Percentiles rank a stretch among this genome's conserved stretches.
These are phyloP conservation scores for Candida dubliniensis DNA, from an alignment of 1,139 yeast species.

Conservation along the genomic window DNA sequence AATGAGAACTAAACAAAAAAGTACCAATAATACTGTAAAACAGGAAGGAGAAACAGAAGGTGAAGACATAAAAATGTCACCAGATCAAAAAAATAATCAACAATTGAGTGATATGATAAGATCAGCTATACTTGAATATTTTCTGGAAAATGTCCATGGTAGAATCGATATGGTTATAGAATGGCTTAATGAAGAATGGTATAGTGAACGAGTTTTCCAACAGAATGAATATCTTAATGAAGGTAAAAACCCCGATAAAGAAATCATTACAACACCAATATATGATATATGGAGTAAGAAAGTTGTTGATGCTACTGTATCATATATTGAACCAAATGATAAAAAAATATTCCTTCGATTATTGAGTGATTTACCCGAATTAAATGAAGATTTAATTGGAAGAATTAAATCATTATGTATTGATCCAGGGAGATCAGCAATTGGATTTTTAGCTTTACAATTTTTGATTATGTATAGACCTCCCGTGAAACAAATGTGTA, in stretches of 20 bases:
- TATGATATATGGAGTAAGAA: constrained; percentile 71
- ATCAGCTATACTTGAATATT: constrained; percentile 68
- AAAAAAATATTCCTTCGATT: constrained; percentile 77
- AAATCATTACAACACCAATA: constrained; percentile 36
- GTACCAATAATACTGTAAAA: too few relatives aligned
- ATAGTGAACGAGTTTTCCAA: constrained; percentile 56
- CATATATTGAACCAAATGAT: constrained; percentile 79
- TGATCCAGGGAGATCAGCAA: constrained; percentile 78
- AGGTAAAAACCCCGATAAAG: constrained; percentile 16
- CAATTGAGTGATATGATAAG: constrained; percentile 63
- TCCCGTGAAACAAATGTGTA: constrained; percentile 67
- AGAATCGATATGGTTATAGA: constrained; percentile 78
- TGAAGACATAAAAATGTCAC: constrained; percentile 22
- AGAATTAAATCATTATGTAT: constrained; percentile 73
- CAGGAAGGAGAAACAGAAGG: constrained; percentile 7
- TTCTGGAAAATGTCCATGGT: constrained; percentile 69
- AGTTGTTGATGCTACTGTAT: constrained; percentile 76
- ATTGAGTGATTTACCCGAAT: constrained; percentile 80
- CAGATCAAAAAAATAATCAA: constrained; percentile 23
- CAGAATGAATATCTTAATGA: constrained; percentile 23
- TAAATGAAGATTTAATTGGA: constrained; percentile 59
- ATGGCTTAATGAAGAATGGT: constrained; percentile 98
- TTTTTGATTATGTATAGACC: constrained; percentile 89
- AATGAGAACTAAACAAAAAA: constrained; percentile 33
- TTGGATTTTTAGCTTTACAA: constrained; percentile 81